Conservation (phyloP, 306 rosid genomes). For the Citrullus colocynthis region DNA sequence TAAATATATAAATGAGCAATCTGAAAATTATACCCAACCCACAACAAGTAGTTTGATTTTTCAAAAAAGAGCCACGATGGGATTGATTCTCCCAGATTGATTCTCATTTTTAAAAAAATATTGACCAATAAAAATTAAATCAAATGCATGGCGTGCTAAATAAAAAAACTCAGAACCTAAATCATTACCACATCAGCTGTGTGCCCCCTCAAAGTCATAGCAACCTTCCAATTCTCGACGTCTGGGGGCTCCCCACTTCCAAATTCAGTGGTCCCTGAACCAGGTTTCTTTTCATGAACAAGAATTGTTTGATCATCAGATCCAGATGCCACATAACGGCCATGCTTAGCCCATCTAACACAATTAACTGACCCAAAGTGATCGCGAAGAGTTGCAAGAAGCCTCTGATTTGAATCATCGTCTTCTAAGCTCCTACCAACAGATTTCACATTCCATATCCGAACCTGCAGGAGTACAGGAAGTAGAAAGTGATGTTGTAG, state of each 20-base stretch:
- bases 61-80: neutral
- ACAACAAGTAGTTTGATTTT: neutral
- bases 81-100: neutral
- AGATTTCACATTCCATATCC: conserved; percentile 96
- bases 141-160: neutral
- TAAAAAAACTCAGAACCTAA: conserved; percentile 16
- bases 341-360: conserved; percentile 97
- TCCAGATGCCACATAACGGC: conserved; percentile 84
- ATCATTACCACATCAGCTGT: conserved; percentile 96
- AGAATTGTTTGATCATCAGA: conserved; percentile 94
- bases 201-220: conserved; percentile 92
- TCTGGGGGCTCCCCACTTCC: conserved; percentile 99
- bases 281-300: conserved; percentile 95
- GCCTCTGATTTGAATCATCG: conserved; percentile 64
- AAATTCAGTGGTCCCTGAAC: conserved; percentile 96
- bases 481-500: neutral
- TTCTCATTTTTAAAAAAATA: neutral
- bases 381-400: conserved; percentile 93
- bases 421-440: conserved; percentile 42
- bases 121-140: neutral
- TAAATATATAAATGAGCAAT: neutral
- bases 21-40: neutral
- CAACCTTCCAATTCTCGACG: conserved; percentile 95
- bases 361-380: conserved; percentile 98
- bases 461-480: conserved; percentile 42